Evolutionary conservation across 2,329 filamentous ascomycete genomes (phyloP).

Genomic region (Nemania abortiva): DNA sequence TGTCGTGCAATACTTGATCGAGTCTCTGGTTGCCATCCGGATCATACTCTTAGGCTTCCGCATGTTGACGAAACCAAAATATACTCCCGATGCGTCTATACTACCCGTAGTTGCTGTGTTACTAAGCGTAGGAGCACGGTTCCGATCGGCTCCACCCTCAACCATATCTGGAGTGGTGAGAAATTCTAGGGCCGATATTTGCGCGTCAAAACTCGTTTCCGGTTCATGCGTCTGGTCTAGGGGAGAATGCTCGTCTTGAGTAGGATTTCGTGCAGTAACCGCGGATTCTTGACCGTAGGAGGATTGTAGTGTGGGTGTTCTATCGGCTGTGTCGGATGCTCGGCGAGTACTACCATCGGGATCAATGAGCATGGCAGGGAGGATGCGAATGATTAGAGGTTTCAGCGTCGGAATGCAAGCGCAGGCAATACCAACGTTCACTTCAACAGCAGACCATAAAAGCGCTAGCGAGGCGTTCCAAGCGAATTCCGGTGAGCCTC

Average conservation of each 20-base stretch:
- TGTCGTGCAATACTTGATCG: slow-evolving; percentile 76
- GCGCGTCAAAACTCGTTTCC: slow-evolving; percentile 44
- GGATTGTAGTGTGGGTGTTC: slow-evolving; percentile 42
- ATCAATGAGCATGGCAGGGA: slow-evolving; percentile 69
- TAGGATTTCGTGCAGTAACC: slow-evolving; percentile 18
- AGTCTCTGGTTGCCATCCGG: slow-evolving; percentile 71
- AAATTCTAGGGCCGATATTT: slow-evolving; percentile 59
- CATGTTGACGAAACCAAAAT: slow-evolving; percentile 84
- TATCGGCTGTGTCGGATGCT: slow-evolving; percentile 48
- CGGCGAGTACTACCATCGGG: slow-evolving; percentile 58
- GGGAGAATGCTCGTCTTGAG: slow-evolving; percentile 28
- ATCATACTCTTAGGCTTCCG: slow-evolving; percentile 77
- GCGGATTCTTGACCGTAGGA: slow-evolving; percentile 42
- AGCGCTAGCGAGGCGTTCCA: slow-evolving; percentile 87
- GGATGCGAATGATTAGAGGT: slow-evolving; percentile 77
- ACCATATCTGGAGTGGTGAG: slow-evolving; percentile 58
- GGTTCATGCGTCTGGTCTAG: slow-evolving; percentile 37
- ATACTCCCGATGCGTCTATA: slow-evolving; percentile 61
- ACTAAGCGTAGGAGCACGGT: slow-evolving; percentile 50
- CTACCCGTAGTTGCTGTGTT: slow-evolving; percentile 52
- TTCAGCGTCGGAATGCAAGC: slow-evolving; percentile 94
- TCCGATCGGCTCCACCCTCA: slow-evolving; percentile 39
- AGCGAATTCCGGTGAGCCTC: slow-evolving; percentile 65
- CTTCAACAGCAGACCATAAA: slow-evolving; percentile 95
- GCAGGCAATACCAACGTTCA: slow-evolving; percentile 90